Evolutionary conservation across 2,329 filamentous ascomycete genomes (phyloP), one percentile per base, ranked within the genome.

Genomic region (Cladosporium colombiae): DNA sequence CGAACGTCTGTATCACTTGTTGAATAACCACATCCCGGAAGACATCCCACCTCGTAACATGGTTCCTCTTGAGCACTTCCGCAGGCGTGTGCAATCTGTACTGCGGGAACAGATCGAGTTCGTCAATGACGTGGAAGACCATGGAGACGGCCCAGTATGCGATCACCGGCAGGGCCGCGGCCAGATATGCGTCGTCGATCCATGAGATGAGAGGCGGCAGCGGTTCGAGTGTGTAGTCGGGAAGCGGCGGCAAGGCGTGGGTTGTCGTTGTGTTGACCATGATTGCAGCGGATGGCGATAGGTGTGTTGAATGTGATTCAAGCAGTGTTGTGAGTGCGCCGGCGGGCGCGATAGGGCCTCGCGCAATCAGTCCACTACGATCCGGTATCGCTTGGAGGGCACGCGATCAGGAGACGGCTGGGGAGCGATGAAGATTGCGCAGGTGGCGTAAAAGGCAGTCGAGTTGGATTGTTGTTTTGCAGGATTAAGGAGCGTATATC

Each of bases 31-130:
- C 94, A 82, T 98, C 94, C 77, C 91, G 89, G 69, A 94, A 87
- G 3, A 97, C 93, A 74, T 97, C 90, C 80, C 86, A 91, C 68
- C 92, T 88, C 56, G 91, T 87, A 62, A 92, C 94, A 74, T 92
- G 92, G 79, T 97, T 97, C 73, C 93, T 88, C 78, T 92, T 91
- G 40, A 89, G 77, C 69, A 98, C 90, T 79, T 98, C 94, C 62
- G 92, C 93, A 16, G 95, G 95, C 0, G 95, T 98, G 80, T 99
- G 95, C 50, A 99, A 84, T 69, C 95, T 90, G 80, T 98, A 97
- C 74, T 96, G 88, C 21, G 93, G 89, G 77, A 94, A 96, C 44
- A 94, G 81, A 78, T 97, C 92, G 80, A 89, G 89, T 66, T 88
- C 83, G 80, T 99, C 95, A 74, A 98, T 88, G 71, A 89, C 75